These are phyloP conservation scores for Ogataea henricii DNA, from an alignment of 805 yeast genomes.

Conservation along the genomic window DNA sequence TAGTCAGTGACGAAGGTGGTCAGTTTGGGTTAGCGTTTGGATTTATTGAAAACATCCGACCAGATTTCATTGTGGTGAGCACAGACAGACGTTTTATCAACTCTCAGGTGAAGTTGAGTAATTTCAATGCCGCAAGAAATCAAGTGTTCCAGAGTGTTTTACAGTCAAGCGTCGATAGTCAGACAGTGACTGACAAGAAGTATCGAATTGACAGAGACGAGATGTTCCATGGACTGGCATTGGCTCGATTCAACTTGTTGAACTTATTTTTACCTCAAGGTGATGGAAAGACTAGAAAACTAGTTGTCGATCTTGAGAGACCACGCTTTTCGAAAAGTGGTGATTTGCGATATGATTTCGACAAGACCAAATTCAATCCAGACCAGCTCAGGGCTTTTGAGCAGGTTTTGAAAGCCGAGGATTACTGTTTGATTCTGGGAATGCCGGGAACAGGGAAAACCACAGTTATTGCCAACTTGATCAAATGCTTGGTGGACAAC, in stretches of 20 bases:
- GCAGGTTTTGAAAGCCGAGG: slow-evolving; percentile 62
- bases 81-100: slow-evolving; percentile 53
- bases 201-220: slow-evolving; percentile 84
- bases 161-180: slow-evolving; percentile 18
- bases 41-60: slow-evolving; percentile 45
- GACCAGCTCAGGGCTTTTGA: slow-evolving; percentile 76
- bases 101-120: slow-evolving; percentile 40
- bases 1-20: slow-evolving; percentile 79
- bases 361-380: slow-evolving; percentile 48
- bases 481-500: slow-evolving; percentile 56
- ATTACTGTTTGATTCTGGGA: slow-evolving; percentile 82
- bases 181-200: slow-evolving; percentile 15
- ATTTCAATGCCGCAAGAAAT: slow-evolving; percentile 45
- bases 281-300: slow-evolving; percentile 45
- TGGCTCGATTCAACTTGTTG: slow-evolving; percentile 75
- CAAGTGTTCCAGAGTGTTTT: slow-evolving; percentile 57
- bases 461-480: slow-evolving; percentile 79
- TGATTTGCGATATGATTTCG: slow-evolving; percentile 23
- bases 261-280: slow-evolving; percentile 57
- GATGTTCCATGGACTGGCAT: slow-evolving; percentile 68
- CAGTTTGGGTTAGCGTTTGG: slow-evolving; percentile 76
- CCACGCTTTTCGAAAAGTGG: slow-evolving; percentile 44
- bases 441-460: slow-evolving; percentile 99
- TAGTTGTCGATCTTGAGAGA: slow-evolving; percentile 53
- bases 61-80: slow-evolving; percentile 47